Percentiles rank a stretch among this genome's conserved stretches.
These are phyloP conservation scores for Fusarium oligoseptatum DNA, from an alignment of 2,329 filamentous ascomycete species.

Conservation along the genomic window DNA sequence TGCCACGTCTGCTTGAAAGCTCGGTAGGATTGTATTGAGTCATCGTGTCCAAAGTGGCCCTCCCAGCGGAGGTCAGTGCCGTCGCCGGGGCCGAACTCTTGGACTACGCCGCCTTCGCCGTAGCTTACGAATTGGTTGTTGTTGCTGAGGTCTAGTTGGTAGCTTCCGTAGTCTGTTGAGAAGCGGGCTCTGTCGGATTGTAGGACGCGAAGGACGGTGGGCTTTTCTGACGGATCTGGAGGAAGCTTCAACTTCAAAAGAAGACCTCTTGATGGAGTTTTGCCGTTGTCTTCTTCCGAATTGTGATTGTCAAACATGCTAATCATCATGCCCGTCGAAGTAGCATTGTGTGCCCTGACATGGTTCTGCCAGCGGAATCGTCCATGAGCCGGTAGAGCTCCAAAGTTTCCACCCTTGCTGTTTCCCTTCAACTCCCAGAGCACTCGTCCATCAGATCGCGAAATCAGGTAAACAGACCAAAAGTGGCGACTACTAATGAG, in stretches of 20 bases:
- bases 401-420: slow-evolving; percentile 43
- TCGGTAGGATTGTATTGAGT: slow-evolving; percentile 39
- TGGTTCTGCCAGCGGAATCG: slow-evolving; percentile 55
- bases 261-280: slow-evolving; percentile 23
- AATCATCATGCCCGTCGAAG: slow-evolving; percentile 39
- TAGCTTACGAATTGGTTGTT: slow-evolving; percentile 42
- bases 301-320: slow-evolving; percentile 55
- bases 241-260: slow-evolving; percentile 33
- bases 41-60: slow-evolving; percentile 40
- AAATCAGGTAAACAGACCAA: slow-evolving; percentile 42
- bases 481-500: slow-evolving; percentile 43
- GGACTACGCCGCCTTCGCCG: slow-evolving; percentile 41
- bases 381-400: slow-evolving; percentile 39
- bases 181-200: slow-evolving; percentile 28
- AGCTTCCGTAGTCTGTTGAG: slow-evolving; percentile 35
- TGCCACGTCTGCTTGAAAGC: slow-evolving; percentile 44
- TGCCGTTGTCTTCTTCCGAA: slow-evolving; percentile 20
- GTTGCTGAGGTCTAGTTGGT: slow-evolving; percentile 33
- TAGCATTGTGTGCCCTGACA: slow-evolving; percentile 46
- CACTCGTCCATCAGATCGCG: slow-evolving; percentile 33
- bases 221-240: slow-evolving; percentile 16
- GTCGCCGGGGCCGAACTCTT: slow-evolving; percentile 41
- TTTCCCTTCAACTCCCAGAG: slow-evolving; percentile 45
- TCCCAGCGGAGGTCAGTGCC: slow-evolving; percentile 44
- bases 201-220: slow-evolving; percentile 18